These are phyloP conservation scores for Rhizopus delemar DNA, from an alignment of 371 early-diverging fungal species.

Conservation along the genomic window DNA sequence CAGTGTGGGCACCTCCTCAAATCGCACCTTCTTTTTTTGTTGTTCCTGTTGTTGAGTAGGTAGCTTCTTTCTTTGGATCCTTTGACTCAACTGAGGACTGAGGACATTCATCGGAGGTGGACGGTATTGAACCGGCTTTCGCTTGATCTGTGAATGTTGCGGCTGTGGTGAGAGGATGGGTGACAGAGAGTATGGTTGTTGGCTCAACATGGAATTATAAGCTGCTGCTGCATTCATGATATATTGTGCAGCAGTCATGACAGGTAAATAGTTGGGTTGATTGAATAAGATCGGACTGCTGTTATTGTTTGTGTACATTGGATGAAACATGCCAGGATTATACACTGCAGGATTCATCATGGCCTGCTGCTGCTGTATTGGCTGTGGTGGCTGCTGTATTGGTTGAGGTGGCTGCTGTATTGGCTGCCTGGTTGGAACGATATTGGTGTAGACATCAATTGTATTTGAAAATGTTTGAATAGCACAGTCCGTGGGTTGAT, in stretches of 20 bases:
- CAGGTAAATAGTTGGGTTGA: slow-evolving; percentile 15
- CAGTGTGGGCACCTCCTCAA: slow-evolving; percentile 10
- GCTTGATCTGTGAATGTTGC: slow-evolving; percentile 15
- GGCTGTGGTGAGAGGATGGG: slow-evolving; percentile 8
- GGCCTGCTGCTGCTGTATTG: background rate
- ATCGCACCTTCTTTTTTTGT: slow-evolving; percentile 19
- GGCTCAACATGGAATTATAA: slow-evolving; percentile 13
- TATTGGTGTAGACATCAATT: slow-evolving; percentile 19
- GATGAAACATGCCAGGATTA: slow-evolving; percentile 11
- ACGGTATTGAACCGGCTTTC: slow-evolving; percentile 21
- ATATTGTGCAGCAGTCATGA: slow-evolving; percentile 22
- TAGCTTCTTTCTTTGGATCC: slow-evolving; percentile 12
- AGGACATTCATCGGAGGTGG: slow-evolving; percentile 1
- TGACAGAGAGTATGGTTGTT: slow-evolving; percentile 2
- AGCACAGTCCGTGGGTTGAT: slow-evolving; percentile 14
- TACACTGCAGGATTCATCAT: slow-evolving; percentile 4
- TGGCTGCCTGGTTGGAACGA: slow-evolving; percentile 6
- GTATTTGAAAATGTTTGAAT: slow-evolving; percentile 12
- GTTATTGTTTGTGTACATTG: background rate
- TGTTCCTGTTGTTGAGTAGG: background rate
- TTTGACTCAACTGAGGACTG: slow-evolving; percentile 20
- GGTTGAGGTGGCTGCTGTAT: background rate
- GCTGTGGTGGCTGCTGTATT: background rate
- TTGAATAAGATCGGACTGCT: slow-evolving; percentile 1
- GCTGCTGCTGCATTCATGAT: slow-evolving; percentile 15